A percentile compares a stretch with the other conserved stretches of the same genome.
Conservation (phyloP, 345 rosid genomes). For the Nephelium lappaceum region DNA sequence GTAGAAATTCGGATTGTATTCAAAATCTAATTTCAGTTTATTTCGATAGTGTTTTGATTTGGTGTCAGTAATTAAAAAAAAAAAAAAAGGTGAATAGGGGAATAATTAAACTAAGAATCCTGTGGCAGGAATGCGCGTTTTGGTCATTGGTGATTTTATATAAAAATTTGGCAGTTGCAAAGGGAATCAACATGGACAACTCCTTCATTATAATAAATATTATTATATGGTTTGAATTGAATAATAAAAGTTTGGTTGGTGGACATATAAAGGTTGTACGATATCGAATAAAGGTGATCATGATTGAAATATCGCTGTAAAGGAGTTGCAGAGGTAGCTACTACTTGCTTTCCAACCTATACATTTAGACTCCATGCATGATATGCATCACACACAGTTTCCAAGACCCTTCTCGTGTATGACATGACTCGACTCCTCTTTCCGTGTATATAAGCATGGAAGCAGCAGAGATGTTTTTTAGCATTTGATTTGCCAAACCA, state of each 20-base stretch:
- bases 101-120: too few relatives aligned
- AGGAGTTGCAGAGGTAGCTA: neutral
- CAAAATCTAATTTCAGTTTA: too few relatives aligned
- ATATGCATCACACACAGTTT: neutral
- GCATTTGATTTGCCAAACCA: too few relatives aligned
- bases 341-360: conserved; percentile 8
- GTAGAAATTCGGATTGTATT: too few relatives aligned
- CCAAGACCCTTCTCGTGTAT: neutral
- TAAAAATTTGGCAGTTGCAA: neutral
- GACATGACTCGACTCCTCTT: neutral
- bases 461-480: too few relatives aligned
- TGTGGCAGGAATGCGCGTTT: too few relatives aligned
- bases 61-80: too few relatives aligned
- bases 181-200: neutral
- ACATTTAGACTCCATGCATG: neutral
- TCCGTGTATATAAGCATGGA: neutral
- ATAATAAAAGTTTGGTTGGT: neutral
- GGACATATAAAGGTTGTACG: neutral
- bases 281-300: neutral
- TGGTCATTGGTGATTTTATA: neutral
- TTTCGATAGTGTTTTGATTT: too few relatives aligned
- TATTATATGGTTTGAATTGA: neutral
- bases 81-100: too few relatives aligned
- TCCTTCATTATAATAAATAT: too few relatives aligned
- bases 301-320: conserved; percentile 16